Conservation (phyloP, 2,329 filamentous ascomycete genomes). For the Alternaria dauci region DNA sequence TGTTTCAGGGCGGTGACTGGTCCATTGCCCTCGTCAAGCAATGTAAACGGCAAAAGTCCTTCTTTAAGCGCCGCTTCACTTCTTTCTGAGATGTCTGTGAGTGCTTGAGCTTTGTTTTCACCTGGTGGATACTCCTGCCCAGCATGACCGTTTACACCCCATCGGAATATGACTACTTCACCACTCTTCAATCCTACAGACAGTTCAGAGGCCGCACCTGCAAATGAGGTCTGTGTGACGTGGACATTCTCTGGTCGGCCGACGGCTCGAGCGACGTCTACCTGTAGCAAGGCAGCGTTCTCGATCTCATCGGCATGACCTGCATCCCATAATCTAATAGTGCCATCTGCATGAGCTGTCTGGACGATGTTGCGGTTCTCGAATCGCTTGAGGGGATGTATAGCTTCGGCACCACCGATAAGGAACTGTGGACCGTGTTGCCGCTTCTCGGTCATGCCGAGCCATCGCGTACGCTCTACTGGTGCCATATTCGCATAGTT, state of each 20-base stretch:
- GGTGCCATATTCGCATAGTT: conserved; percentile 75
- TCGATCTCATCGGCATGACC: conserved; percentile 94
- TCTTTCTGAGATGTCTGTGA: conserved; percentile 77
- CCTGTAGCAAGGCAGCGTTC: conserved; percentile 80
- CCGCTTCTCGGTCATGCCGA: conserved; percentile 87
- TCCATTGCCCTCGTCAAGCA: conserved; percentile 86
- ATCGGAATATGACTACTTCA: conserved; percentile 87
- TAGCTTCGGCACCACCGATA: conserved; percentile 78
- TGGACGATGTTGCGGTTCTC: conserved; percentile 86
- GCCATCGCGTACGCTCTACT: conserved; percentile 82
- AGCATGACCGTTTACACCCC: conserved; percentile 79
- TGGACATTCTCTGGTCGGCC: conserved; percentile 80
- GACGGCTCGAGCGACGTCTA: conserved; percentile 84
- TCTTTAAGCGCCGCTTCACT: conserved; percentile 78
- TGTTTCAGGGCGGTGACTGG: conserved; percentile 80
- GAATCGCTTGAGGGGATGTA: conserved; percentile 75
- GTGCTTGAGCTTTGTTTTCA: conserved; percentile 57
- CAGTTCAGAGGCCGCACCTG: conserved; percentile 82
- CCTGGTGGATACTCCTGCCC: conserved; percentile 69
- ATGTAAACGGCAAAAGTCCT: conserved; percentile 78
- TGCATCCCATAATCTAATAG: conserved; percentile 89
- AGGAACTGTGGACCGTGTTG: conserved; percentile 80
- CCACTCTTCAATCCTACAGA: conserved; percentile 81
- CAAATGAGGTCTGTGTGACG: conserved; percentile 80
- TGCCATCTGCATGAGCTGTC: conserved; percentile 89